Conservation (phyloP, 164 flowering plant species). For the Magnolia sinica region DNA sequence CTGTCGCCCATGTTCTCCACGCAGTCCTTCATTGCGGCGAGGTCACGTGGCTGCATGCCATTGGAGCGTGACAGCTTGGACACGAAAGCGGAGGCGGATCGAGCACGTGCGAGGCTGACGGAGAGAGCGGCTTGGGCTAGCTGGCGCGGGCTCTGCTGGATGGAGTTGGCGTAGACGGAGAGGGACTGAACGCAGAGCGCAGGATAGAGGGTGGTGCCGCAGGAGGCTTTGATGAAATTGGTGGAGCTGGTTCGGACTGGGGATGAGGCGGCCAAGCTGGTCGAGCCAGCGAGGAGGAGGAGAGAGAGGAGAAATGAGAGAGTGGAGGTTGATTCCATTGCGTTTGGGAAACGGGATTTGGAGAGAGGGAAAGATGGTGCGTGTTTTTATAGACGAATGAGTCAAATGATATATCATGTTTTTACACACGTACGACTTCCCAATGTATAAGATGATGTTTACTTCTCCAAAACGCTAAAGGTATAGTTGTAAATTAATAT, state of each 20-base stretch:
- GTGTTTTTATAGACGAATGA: not conserved
- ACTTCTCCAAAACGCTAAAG: too few relatives aligned
- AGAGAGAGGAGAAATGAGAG: not conserved
- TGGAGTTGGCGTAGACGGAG: constrained; percentile 14
- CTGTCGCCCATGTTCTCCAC: constrained; percentile 29
- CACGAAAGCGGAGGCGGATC: constrained; percentile 17
- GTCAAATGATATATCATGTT: not conserved
- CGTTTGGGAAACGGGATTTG: not conserved
- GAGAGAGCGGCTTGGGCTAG: constrained; percentile 25
- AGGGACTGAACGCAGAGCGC: constrained; percentile 26
- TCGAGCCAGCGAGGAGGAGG: not conserved
- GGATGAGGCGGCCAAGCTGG: not conserved
- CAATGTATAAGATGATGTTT: too few relatives aligned
- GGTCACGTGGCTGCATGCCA: constrained; percentile 16
- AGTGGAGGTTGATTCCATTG: not conserved
- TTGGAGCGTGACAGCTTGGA: constrained; percentile 8
- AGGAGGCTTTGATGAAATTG: constrained; percentile 29
- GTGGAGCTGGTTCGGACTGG: not conserved
- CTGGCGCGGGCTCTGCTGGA: constrained; percentile 27
- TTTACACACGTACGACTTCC: too few relatives aligned
- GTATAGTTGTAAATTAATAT: too few relatives aligned
- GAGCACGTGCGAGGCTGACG: constrained; percentile 24
- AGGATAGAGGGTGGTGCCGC: constrained; percentile 26
- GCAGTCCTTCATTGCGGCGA: constrained; percentile 30
- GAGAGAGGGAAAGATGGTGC: not conserved